Evolutionary conservation across 1,284 basidiomycete species (phyloP).

Genomic region (Kalmanozyma brasiliensis): DNA sequence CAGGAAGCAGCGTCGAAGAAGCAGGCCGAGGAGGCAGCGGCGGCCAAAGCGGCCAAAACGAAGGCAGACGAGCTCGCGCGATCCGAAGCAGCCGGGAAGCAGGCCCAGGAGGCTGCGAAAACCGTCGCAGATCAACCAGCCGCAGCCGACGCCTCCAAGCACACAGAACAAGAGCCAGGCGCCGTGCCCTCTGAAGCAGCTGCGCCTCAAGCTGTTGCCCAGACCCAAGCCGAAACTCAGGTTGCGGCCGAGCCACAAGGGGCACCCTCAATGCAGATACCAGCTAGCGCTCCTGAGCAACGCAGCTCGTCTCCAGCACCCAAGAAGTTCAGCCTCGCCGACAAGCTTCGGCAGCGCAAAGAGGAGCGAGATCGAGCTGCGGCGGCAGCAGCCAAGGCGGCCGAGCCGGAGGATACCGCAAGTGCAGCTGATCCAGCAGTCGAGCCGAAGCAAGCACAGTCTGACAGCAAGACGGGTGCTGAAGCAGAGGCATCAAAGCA

Average conservation of each 20-base stretch:
- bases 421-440: background rate
- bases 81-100: background rate
- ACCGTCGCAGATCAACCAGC: no score
- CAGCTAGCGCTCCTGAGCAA: background rate
- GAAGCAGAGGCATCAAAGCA: background rate
- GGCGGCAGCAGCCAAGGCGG: slow-evolving; percentile 15
- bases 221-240: no score
- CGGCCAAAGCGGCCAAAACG: background rate
- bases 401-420: background rate
- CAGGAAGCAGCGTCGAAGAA: background rate
- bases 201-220: no score
- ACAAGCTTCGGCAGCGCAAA: slow-evolving; percentile 42
- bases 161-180: no score
- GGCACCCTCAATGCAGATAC: no score
- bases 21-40: slow-evolving; percentile 1
- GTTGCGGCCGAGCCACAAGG: no score
- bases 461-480: background rate
- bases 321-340: slow-evolving; percentile 45
- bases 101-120: background rate
- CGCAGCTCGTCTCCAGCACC: slow-evolving; percentile 1
- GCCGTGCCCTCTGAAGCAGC: no score
- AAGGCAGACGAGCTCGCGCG: background rate
- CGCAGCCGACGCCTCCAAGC: no score
- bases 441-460: background rate
- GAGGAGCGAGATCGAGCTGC: slow-evolving; percentile 42